Evolutionary conservation across 495 filamentous ascomycete species (phyloP).

Genomic region (Lindgomyces ingoldianus): DNA sequence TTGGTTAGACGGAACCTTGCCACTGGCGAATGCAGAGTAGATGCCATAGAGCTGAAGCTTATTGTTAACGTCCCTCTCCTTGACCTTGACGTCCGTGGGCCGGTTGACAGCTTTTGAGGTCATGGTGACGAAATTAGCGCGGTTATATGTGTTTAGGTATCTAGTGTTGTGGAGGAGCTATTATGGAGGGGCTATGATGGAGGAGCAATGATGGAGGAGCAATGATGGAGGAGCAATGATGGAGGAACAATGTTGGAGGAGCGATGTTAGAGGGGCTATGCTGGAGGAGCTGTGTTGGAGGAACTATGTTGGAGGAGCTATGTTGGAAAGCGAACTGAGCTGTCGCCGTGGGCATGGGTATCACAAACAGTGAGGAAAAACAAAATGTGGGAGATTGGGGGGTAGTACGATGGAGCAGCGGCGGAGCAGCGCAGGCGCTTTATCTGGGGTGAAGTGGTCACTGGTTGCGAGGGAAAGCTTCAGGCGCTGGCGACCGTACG

Average conservation of each 20-base stretch:
- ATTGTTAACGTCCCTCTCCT: constrained; percentile 71
- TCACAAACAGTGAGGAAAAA: not conserved
- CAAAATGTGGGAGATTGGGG: not conserved
- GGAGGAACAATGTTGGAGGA: too few species aligned
- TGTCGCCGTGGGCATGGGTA: not conserved
- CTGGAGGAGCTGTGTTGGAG: too few species aligned
- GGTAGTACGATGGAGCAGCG: not conserved
- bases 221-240: too few species aligned
- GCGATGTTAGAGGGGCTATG: too few species aligned
- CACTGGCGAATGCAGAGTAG: constrained; percentile 78
- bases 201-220: too few species aligned
- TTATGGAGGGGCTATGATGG: not conserved
- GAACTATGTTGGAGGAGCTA: too few species aligned
- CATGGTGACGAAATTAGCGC: constrained; percentile 10
- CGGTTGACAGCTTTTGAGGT: constrained; percentile 46
- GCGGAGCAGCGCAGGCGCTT: not conserved
- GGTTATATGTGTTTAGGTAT: constrained; percentile 17
- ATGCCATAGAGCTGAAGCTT: constrained; percentile 97
- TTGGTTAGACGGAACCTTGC: constrained; percentile 79
- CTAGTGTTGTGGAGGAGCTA: not conserved
- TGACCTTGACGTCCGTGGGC: constrained; percentile 47
- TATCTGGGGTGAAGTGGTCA: not conserved
- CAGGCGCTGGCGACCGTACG: too few species aligned
- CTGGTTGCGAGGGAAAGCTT: too few species aligned
- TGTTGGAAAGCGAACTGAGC: not conserved